Evolutionary conservation across 139 green algal species (phyloP).

Genomic region (Microglena sp.): DNA sequence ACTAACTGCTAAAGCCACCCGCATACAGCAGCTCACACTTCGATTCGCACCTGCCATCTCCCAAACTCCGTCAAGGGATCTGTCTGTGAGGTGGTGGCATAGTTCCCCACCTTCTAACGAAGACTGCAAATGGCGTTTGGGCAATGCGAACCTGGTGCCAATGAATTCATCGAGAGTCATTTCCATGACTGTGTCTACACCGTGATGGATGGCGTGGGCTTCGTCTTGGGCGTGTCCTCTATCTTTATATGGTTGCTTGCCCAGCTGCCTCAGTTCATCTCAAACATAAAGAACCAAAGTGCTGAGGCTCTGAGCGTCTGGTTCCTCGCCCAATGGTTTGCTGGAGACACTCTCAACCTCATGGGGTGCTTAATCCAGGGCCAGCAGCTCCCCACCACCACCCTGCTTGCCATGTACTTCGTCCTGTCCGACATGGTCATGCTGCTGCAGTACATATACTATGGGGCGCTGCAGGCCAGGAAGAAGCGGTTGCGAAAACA

Average conservation of each 20-base stretch:
- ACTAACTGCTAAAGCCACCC: too few species aligned
- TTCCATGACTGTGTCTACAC: conserved; percentile 49
- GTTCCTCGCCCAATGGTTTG: conserved; percentile 82
- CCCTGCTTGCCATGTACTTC: conserved; percentile 53
- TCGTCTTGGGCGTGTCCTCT: conserved; percentile 44
- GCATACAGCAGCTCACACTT: too few species aligned
- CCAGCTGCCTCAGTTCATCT: conserved; percentile 68
- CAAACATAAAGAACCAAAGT: conserved; percentile 66
- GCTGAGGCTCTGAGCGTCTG: conserved; percentile 68
- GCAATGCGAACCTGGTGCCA: conserved; percentile 14
- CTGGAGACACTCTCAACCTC: conserved; percentile 50
- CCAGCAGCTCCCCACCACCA: conserved; percentile 69
- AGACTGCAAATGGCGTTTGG: background rate
- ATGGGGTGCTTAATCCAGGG: conserved; percentile 72
- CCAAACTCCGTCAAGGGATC: too few species aligned
- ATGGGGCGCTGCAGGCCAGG: conserved; percentile 36
- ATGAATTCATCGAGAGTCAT: conserved; percentile 28
- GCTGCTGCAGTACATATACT: conserved; percentile 68
- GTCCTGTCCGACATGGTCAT: conserved; percentile 62
- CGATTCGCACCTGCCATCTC: too few species aligned
- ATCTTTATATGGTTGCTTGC: conserved; percentile 56
- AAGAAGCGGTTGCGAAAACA: conserved; percentile 10
- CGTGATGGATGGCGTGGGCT: conserved; percentile 50
- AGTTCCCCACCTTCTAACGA: too few species aligned
- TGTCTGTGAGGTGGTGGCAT: too few species aligned